Conservation (phyloP, 2,329 filamentous ascomycete genomes). For the Ophiocordyceps camponoti-saundersi region DNA sequence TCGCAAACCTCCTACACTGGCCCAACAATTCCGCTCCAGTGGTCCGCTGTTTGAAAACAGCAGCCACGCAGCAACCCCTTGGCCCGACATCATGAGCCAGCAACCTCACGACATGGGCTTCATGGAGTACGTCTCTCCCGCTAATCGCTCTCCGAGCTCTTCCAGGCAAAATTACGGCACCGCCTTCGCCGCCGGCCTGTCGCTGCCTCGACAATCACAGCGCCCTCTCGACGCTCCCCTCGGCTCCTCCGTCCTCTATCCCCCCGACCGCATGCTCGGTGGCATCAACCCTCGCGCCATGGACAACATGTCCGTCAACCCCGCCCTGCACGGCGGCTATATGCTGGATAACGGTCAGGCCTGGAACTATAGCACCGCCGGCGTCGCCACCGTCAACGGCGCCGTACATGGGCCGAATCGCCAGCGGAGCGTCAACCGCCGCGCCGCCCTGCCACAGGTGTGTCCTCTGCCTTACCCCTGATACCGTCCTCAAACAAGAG, state of each 20-base stretch:
- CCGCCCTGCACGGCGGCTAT: constrained; percentile 26
- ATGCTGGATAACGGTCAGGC: constrained; percentile 55
- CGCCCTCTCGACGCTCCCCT: constrained; percentile 63
- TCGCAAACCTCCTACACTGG: background rate
- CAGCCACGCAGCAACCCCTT: constrained; percentile 3
- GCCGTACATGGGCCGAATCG: constrained; percentile 48
- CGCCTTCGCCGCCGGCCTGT: constrained; percentile 32
- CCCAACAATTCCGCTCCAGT: constrained; percentile 1
- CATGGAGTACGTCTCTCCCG: constrained; percentile 44
- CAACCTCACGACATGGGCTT: constrained; percentile 47
- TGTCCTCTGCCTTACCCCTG: constrained; percentile 17
- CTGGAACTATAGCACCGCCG: constrained; percentile 59
- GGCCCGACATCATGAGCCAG: constrained; percentile 20
- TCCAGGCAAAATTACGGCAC: constrained; percentile 40
- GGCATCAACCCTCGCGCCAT: constrained; percentile 42
- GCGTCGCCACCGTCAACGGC: constrained; percentile 44
- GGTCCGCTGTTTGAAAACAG: constrained; percentile 9
- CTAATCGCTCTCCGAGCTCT: constrained; percentile 52
- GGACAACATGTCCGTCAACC: constrained; percentile 23
- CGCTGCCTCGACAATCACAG: constrained; percentile 37
- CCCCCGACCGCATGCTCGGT: constrained; percentile 47
- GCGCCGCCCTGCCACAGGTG: constrained; percentile 57
- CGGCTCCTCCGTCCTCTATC: constrained; percentile 47
- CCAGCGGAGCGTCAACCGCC: constrained; percentile 34
- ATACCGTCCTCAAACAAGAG: background rate